Evolutionary conservation across 495 filamentous ascomycete species (phyloP).

Genomic region (Aspergillus bertholletiae): DNA sequence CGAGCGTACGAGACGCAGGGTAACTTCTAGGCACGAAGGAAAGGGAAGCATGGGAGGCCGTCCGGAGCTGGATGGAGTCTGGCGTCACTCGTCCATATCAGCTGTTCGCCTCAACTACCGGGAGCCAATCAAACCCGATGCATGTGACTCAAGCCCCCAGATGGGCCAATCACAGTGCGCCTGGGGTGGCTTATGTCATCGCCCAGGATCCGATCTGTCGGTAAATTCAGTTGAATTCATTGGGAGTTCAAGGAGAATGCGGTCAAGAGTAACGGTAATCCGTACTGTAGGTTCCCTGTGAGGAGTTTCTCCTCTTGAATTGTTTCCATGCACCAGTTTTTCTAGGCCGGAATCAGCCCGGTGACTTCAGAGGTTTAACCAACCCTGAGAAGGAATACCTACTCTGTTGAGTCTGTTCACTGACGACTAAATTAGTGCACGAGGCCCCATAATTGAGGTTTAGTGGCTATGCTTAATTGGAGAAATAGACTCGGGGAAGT

Average conservation of each 20-base stretch:
- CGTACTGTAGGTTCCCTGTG: no score
- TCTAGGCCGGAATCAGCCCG: no score
- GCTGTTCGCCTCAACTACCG: slow-evolving; percentile 6
- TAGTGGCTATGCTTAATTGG: slow-evolving; percentile 12
- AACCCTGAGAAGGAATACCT: no score
- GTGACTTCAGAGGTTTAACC: no score
- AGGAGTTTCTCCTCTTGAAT: no score
- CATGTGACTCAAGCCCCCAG: no score
- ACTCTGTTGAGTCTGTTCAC: no score
- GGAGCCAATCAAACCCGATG: slow-evolving; percentile 14
- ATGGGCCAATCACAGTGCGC: no score
- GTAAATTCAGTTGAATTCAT: neutral
- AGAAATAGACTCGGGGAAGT: slow-evolving; percentile 3
- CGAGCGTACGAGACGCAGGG: slow-evolving; percentile 9
- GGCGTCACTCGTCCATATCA: slow-evolving; percentile 28
- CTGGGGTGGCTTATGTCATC: slow-evolving; percentile 16
- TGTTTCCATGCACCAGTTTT: no score
- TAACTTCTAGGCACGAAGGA: slow-evolving; percentile 7
- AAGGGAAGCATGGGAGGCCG: neutral
- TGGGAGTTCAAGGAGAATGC: no score
- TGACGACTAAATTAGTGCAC: neutral
- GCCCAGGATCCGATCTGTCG: neutral
- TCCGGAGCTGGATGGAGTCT: slow-evolving; percentile 15
- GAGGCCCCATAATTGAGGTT: slow-evolving; percentile 9
- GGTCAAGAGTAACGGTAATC: no score